A percentile compares a stretch with the other conserved stretches of the same genome.
These are phyloP conservation scores for Fusarium sp. DNA, from an alignment of 2,329 filamentous ascomycete genomes.

Conservation along the genomic window DNA sequence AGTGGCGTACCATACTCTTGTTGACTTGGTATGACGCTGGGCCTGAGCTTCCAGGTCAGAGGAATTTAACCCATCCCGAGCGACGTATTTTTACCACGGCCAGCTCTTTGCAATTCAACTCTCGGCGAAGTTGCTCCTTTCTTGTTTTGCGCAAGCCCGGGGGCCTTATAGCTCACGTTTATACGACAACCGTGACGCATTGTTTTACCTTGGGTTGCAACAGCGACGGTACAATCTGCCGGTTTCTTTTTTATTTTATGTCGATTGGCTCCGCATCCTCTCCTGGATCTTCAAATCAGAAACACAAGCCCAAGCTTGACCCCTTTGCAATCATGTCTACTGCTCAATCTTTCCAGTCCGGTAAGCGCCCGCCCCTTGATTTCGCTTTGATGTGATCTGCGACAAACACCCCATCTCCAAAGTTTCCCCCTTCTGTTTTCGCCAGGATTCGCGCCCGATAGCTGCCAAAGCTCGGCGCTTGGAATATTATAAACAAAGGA, in stretches of 20 bases:
- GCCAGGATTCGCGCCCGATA: slow-evolving; percentile 35
- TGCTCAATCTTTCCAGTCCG: slow-evolving; percentile 45
- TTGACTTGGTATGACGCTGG: slow-evolving; percentile 51
- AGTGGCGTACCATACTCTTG: slow-evolving; percentile 44
- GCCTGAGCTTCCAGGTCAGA: slow-evolving; percentile 46
- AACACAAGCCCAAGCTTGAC: slow-evolving; percentile 44
- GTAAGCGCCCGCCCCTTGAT: slow-evolving; percentile 51
- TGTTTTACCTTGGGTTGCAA: slow-evolving; percentile 37
- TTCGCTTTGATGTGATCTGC: slow-evolving; percentile 49
- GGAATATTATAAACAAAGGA: slow-evolving; percentile 41
- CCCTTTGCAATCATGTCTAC: slow-evolving; percentile 49
- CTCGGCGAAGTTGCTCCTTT: slow-evolving; percentile 20
- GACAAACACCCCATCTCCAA: slow-evolving; percentile 38
- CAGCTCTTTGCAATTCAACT: slow-evolving; percentile 36
- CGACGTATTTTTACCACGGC: slow-evolving; percentile 41
- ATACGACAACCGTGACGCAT: slow-evolving; percentile 36
- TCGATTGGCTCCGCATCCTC: slow-evolving; percentile 39
- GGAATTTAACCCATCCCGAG: slow-evolving; percentile 52
- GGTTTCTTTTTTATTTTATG: slow-evolving; percentile 27
- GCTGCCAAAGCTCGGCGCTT: slow-evolving; percentile 43
- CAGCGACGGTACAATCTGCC: slow-evolving; percentile 30
- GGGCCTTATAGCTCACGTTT: slow-evolving; percentile 13
- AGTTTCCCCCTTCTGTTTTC: slow-evolving; percentile 37
- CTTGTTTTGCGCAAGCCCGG: slow-evolving; percentile 16
- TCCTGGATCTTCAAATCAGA: slow-evolving; percentile 47